Evolutionary conservation across 805 yeast genomes (phyloP).

Genomic region (Myxozyma sirexii): DNA sequence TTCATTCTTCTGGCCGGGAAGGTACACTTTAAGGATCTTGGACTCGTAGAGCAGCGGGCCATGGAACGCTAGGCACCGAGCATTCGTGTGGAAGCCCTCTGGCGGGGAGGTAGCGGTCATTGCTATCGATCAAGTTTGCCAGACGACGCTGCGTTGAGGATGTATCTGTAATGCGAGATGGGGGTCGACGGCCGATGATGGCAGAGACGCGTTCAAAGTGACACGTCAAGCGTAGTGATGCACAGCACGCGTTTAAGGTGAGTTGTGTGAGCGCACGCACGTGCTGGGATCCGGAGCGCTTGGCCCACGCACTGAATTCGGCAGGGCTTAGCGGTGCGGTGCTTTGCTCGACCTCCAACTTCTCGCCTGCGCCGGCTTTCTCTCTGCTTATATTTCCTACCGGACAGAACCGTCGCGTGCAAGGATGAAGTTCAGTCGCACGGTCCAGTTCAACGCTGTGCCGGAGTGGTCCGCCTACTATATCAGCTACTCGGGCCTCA

Average conservation of each 20-base stretch:
- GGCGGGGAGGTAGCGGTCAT: slow-evolving; percentile 19
- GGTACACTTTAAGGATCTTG: slow-evolving; percentile 66
- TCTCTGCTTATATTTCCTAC: too few species aligned
- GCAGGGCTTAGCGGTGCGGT: too few species aligned
- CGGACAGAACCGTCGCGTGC: too few species aligned
- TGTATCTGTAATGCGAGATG: neutral
- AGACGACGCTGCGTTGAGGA: neutral
- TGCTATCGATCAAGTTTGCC: neutral
- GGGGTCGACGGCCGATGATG: neutral
- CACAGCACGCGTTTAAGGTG: too few species aligned
- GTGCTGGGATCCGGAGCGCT: neutral
- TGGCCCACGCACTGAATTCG: too few species aligned
- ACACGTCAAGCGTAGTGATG: neutral
- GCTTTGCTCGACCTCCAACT: too few species aligned
- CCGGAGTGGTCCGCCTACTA: slow-evolving; percentile 97
- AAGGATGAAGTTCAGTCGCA: slow-evolving; percentile 89
- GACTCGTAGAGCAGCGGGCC: slow-evolving; percentile 92
- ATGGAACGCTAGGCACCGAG: slow-evolving; percentile 74
- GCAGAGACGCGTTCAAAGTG: neutral
- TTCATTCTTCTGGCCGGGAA: slow-evolving; percentile 50
- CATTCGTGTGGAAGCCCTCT: slow-evolving; percentile 35
- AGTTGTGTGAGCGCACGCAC: neutral
- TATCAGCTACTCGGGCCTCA: slow-evolving; percentile 84
- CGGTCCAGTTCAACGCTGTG: slow-evolving; percentile 94
- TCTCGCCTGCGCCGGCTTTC: neutral